These are phyloP conservation scores for Fusarium tanahbumbuense DNA, from an alignment of 2,329 filamentous ascomycete species.

Conservation along the genomic window DNA sequence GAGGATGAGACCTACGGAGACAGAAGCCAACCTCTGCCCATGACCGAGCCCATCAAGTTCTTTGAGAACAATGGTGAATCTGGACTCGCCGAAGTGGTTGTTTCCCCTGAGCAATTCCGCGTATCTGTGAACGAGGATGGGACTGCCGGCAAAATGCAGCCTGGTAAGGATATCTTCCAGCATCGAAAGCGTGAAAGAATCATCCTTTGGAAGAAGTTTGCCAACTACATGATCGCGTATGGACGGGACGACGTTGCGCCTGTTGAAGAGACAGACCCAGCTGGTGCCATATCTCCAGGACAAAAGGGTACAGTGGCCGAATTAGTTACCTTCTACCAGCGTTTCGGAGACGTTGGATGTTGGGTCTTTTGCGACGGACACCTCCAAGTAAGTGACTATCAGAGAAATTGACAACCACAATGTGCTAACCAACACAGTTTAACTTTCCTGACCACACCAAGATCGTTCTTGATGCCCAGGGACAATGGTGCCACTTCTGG, in stretches of 20 bases:
- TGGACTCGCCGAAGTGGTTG: slow-evolving; percentile 72
- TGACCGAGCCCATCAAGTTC: slow-evolving; percentile 73
- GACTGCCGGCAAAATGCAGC: slow-evolving; percentile 69
- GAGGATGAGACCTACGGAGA: slow-evolving; percentile 67
- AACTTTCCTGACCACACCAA: slow-evolving; percentile 93
- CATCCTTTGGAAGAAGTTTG: slow-evolving; percentile 78
- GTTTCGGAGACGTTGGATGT: slow-evolving; percentile 82
- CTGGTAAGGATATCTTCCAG: slow-evolving; percentile 73
- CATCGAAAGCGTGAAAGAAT: slow-evolving; percentile 74
- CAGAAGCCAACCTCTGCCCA: slow-evolving; percentile 71
- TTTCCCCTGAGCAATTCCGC: slow-evolving; percentile 72
- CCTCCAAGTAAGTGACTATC: slow-evolving; percentile 67
- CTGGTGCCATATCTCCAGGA: slow-evolving; percentile 55
- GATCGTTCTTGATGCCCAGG: slow-evolving; percentile 79
- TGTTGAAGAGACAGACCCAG: slow-evolving; percentile 58
- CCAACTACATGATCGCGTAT: slow-evolving; percentile 79
- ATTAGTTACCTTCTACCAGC: slow-evolving; percentile 83
- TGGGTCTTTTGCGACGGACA: slow-evolving; percentile 86
- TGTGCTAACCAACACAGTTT: slow-evolving; percentile 64
- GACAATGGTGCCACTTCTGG: slow-evolving; percentile 81
- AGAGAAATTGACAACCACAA: not conserved
- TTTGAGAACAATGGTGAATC: slow-evolving; percentile 76
- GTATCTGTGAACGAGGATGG: slow-evolving; percentile 67
- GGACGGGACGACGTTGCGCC: slow-evolving; percentile 74
- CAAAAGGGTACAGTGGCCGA: slow-evolving; percentile 58